Evolutionary conservation across 192 early-diverging fungal species (phyloP).

Genomic region (Pecoramyces ruminantium): DNA sequence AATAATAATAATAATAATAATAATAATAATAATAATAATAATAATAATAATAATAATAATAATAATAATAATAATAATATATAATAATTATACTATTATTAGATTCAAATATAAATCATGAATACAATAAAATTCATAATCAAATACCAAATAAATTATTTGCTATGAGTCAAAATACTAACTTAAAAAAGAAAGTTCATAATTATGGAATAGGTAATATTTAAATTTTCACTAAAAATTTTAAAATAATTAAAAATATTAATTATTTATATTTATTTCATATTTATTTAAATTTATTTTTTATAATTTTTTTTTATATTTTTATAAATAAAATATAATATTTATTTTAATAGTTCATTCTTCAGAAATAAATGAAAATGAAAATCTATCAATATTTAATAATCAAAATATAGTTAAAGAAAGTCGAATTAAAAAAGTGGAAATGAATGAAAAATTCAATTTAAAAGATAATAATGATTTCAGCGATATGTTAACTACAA

Average conservation of each 20-base stretch:
- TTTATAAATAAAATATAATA: no score
- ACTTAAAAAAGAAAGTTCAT: neutral
- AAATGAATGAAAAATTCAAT: neutral
- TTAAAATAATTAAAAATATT: no score
- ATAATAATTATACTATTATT: no score
- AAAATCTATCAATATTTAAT: neutral
- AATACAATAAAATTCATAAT: neutral
- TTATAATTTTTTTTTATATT: no score
- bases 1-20: conserved; percentile 3
- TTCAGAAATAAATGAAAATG: neutral
- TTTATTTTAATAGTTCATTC: neutral
- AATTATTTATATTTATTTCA: no score
- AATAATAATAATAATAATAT: neutral
- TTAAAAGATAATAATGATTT: neutral
- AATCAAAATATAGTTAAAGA: neutral
- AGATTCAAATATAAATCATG: neutral
- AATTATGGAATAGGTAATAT: neutral
- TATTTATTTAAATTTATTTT: no score
- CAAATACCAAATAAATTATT: neutral
- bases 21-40: conserved; percentile 24
- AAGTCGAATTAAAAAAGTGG: neutral
- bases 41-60: conserved; percentile 18
- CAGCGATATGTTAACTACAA: neutral
- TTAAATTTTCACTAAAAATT: no score
- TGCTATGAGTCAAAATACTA: neutral